Evolutionary conservation across 2,329 filamentous ascomycete genomes (phyloP).

Genomic region (Paracorniculantispora psalliotae): DNA sequence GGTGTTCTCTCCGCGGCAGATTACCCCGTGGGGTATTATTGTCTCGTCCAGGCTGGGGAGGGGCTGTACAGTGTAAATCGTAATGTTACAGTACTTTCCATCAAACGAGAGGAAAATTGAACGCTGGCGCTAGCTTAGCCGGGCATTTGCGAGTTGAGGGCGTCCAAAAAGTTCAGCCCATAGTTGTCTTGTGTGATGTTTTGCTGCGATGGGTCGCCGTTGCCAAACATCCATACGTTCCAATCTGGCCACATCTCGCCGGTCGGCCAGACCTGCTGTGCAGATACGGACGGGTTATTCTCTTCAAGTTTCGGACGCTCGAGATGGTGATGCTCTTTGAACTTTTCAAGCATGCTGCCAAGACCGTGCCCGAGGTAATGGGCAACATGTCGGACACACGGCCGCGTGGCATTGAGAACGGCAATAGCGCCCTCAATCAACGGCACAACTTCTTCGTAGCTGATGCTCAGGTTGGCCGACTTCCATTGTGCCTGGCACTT

Average conservation of each 20-base stretch:
- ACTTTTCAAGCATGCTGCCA: constrained; percentile 25
- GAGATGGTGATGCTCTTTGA: constrained; percentile 19
- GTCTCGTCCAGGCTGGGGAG: background rate
- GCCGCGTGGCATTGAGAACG: constrained; percentile 22
- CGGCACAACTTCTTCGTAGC: constrained; percentile 27
- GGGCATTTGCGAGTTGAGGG: constrained; percentile 25
- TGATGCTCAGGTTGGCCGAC: constrained; percentile 22
- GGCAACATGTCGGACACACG: constrained; percentile 25
- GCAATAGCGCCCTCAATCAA: constrained; percentile 23
- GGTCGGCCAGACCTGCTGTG: constrained; percentile 14
- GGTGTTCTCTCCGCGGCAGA: constrained; percentile 6
- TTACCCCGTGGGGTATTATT: constrained; percentile 6
- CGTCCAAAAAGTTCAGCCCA: constrained; percentile 22
- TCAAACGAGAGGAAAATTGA: background rate
- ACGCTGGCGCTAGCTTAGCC: constrained; percentile 10
- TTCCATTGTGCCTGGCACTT: constrained; percentile 28
- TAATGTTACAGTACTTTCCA: background rate
- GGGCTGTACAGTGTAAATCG: background rate
- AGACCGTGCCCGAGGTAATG: constrained; percentile 27
- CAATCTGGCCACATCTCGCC: constrained; percentile 17
- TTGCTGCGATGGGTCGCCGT: constrained; percentile 18
- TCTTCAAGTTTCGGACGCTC: constrained; percentile 8
- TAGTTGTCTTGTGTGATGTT: constrained; percentile 20
- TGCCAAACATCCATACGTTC: constrained; percentile 25
- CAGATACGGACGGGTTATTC: constrained; percentile 10